Evolutionary conservation across 169 alveolate genomes (phyloP), one percentile per base, ranked within the genome.

Genomic region (Eimeria sp.): DNA sequence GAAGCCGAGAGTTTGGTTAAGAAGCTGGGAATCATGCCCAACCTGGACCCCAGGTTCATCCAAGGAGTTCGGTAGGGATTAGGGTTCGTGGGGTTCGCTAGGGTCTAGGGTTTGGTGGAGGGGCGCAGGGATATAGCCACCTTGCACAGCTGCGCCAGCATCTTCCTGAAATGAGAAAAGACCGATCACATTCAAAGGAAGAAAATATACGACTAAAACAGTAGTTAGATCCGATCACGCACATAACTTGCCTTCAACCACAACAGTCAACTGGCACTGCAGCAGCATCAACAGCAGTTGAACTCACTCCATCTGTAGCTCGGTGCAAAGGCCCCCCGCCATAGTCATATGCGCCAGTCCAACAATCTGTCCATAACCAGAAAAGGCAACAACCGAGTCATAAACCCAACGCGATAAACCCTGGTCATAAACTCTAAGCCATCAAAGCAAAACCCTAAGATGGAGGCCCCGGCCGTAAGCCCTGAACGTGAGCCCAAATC

Each of bases 231-330:
- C 49, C n/a, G 47, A 40, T 27, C 30, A 9, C 16, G 25, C 88
- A 76, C 40, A 76, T 20, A 25, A 25, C 16, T 20, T 1, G 47
- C 65, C 88, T 43, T n/a, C 88, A 76, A n/a, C 82, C 34, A 58
- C 61, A 5, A 10, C 18, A 76, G 88, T 40, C 88, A 76, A n/a
- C 88, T 5, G 16, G 40, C 0, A 45, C 16, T 14, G 27, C 63
- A 76, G 58, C 27, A 65, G 93, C n/a, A 45, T 11, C 88, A 43
- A 45, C 30, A 9, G 88, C 40, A 45, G 88, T 4, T 5, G 87
- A 45, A 51, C 96, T 80, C 34, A 93, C 96, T 93, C 96, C 87
- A 93, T 89, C 92, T 93, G 96, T 14, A 93, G 96, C 25, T 78
- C 86, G 4, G 96, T 93, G 88, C 86, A 47, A 45, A 93, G 92